phyloP scores from a whole-genome alignment of 768 basidiomycete genomes.

The Leccinum uliginosum region DNA sequence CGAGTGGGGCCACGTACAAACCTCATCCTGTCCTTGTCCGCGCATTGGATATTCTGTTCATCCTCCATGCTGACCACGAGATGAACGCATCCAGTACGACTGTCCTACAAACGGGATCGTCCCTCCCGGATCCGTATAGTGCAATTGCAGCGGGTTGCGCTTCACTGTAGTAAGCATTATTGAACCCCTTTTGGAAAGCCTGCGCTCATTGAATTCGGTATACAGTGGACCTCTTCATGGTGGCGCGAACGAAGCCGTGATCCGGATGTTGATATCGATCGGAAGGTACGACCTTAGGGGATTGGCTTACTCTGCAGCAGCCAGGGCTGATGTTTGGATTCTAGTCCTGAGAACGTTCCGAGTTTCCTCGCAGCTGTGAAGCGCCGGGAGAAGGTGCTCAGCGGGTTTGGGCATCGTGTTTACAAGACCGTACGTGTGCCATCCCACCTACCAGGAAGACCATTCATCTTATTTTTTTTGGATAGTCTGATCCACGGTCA shows the following conservation, averaged over 20 bases:
- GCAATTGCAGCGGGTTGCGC: slow-evolving; percentile 88
- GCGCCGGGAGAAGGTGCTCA: slow-evolving; percentile 80
- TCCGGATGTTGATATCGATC: slow-evolving; percentile 88
- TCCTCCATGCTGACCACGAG: slow-evolving; percentile 89
- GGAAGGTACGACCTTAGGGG: slow-evolving; percentile 52
- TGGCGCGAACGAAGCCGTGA: slow-evolving; percentile 91
- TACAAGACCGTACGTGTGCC: slow-evolving; percentile 61
- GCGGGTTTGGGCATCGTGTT: slow-evolving; percentile 85
- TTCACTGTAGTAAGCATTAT: slow-evolving; percentile 66
- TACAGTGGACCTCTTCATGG: slow-evolving; percentile 41
- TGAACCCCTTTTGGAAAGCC: neutral
- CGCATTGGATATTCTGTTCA: slow-evolving; percentile 83
- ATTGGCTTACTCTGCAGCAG: neutral
- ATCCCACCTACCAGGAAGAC: neutral
- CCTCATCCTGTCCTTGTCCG: slow-evolving; percentile 85
- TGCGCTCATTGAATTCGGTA: neutral
- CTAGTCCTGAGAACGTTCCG: slow-evolving; percentile 78
- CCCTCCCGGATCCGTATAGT: slow-evolving; percentile 87
- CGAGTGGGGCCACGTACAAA: slow-evolving; percentile 51
- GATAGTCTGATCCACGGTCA: slow-evolving; percentile 82
- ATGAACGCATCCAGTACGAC: slow-evolving; percentile 84
- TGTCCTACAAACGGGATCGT: slow-evolving; percentile 83
- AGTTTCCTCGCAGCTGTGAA: slow-evolving; percentile 86
- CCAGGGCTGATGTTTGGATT: neutral
- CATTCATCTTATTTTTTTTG: neutral